Evolutionary conservation across 495 filamentous ascomycete genomes (phyloP).

Genomic region (Podospora pseudopauciseta): DNA sequence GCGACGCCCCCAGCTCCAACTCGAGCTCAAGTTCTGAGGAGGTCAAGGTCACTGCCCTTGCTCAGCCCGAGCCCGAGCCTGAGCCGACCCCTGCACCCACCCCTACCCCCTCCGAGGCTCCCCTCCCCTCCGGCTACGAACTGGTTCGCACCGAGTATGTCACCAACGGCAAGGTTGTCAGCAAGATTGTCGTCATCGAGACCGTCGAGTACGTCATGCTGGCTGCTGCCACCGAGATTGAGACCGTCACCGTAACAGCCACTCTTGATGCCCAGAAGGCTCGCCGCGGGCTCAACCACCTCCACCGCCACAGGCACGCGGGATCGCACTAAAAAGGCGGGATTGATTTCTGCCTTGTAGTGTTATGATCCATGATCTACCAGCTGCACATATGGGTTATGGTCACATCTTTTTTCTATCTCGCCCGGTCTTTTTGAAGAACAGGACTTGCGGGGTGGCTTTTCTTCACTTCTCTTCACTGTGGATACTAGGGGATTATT

Average conservation of each 20-base stretch:
- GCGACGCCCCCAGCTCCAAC: neutral
- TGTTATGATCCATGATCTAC: slow-evolving; percentile 6
- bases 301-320: slow-evolving; percentile 22
- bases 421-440: neutral
- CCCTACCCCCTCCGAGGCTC: slow-evolving; percentile 17
- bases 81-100: slow-evolving; percentile 26
- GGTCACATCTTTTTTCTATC: slow-evolving; percentile 10
- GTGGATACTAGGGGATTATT: slow-evolving; percentile 16
- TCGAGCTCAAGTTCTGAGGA: neutral
- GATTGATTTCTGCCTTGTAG: neutral
- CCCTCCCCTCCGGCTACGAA: slow-evolving; percentile 31
- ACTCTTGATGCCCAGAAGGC: slow-evolving; percentile 23
- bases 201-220: slow-evolving; percentile 43
- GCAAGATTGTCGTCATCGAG: slow-evolving; percentile 45
- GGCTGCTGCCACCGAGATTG: slow-evolving; percentile 17
- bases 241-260: slow-evolving; percentile 26
- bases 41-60: slow-evolving; percentile 8
- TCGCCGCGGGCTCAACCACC: slow-evolving; percentile 22
- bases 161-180: slow-evolving; percentile 38
- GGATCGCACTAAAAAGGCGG: slow-evolving; percentile 13
- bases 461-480: slow-evolving; percentile 8
- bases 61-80: neutral
- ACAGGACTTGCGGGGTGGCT: neutral
- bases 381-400: slow-evolving; percentile 15
- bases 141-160: slow-evolving; percentile 43